Evolutionary conservation across 768 basidiomycete species (phyloP).

Genomic region (Suillus weaverae): DNA sequence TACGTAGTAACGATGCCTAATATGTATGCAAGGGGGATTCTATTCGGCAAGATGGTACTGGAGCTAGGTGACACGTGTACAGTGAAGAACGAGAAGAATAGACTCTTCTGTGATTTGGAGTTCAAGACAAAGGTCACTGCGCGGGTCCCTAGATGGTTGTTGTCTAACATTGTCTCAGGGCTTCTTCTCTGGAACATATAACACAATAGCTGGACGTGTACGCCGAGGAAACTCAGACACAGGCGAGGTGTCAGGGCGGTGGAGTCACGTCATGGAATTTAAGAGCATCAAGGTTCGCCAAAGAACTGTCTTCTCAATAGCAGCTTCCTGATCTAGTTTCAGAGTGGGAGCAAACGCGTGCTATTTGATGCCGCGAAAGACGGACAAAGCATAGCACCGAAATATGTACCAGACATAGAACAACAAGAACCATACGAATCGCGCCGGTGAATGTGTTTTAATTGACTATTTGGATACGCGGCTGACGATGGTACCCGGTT

Average conservation of each 20-base stretch:
- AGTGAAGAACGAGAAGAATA: conserved; percentile 80
- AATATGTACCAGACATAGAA: conserved; percentile 80
- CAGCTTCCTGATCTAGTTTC: conserved; percentile 4
- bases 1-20: conserved; percentile 96
- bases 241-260: conserved; percentile 87
- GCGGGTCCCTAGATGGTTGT: background rate
- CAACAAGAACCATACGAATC: conserved; percentile 93
- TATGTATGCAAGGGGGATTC: conserved; percentile 89
- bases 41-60: conserved; percentile 93
- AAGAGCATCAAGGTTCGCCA: conserved; percentile 61
- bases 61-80: conserved; percentile 90
- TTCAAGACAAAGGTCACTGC: conserved; percentile 90
- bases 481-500: background rate
- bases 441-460: conserved; percentile 53
- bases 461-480: conserved; percentile 1
- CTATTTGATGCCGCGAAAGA: conserved; percentile 85
- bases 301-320: background rate
- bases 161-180: conserved; percentile 49
- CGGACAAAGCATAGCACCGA: conserved; percentile 71
- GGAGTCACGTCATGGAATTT: conserved; percentile 90
- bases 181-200: conserved; percentile 97
- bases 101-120: conserved; percentile 78
- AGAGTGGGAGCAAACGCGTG: conserved; percentile 70
- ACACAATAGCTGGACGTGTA: conserved; percentile 81
- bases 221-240: conserved; percentile 62